These are phyloP conservation scores for Diatrype stigma DNA, from an alignment of 2,329 filamentous ascomycete species.

Conservation along the genomic window DNA sequence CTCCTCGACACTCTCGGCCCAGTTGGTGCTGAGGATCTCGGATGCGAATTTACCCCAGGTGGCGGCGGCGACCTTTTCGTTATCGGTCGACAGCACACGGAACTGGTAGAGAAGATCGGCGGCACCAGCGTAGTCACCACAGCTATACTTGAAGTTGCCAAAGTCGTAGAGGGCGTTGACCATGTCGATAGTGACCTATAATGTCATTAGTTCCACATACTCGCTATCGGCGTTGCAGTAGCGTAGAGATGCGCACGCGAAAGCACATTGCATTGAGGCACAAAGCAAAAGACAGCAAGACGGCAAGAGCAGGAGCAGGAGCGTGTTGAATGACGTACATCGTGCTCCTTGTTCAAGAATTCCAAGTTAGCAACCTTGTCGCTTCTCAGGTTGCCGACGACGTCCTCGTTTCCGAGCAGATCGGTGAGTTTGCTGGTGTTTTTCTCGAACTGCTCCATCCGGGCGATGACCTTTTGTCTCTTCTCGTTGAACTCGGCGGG, in stretches of 20 bases:
- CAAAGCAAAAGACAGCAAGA: too few relatives aligned
- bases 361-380: constrained; percentile 99
- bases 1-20: constrained; percentile 91
- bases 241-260: constrained; percentile 1
- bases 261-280: too few relatives aligned
- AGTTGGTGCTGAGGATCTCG: constrained; percentile 92
- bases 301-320: too few relatives aligned
- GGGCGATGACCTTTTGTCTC: constrained; percentile 80
- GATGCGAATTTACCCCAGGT: constrained; percentile 98
- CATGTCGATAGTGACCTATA: constrained; percentile 82
- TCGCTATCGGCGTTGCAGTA: too few relatives aligned
- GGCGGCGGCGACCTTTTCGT: constrained; percentile 92
- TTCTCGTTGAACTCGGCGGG: constrained; percentile 85
- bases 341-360: constrained; percentile 94
- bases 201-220: neutral
- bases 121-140: constrained; percentile 85
- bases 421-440: constrained; percentile 86
- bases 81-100: constrained; percentile 95
- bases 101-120: constrained; percentile 96
- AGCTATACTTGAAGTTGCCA: constrained; percentile 96
- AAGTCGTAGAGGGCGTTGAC: constrained; percentile 94
- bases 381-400: constrained; percentile 84
- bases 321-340: constrained; percentile 62
- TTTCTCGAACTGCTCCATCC: constrained; percentile 78
- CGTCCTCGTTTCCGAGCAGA: constrained; percentile 81